phyloP scores from a whole-genome alignment of 148 eudicot species.

The Heliosperma pusillum region DNA sequence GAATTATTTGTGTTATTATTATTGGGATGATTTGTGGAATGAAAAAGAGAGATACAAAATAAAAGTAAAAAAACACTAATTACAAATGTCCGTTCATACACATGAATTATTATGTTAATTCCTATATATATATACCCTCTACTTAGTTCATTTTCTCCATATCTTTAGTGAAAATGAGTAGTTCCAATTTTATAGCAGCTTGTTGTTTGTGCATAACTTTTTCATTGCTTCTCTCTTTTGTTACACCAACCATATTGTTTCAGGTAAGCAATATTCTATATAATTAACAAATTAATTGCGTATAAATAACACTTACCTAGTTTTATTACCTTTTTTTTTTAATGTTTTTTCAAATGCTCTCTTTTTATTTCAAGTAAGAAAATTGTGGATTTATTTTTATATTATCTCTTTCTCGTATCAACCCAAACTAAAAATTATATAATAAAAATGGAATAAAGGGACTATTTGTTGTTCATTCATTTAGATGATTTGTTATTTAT shows the following conservation, averaged over 20 bases:
- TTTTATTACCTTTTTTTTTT: too few species aligned
- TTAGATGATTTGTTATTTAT: too few species aligned
- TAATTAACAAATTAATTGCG: not conserved
- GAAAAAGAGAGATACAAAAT: not conserved
- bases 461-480: too few species aligned
- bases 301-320: too few species aligned
- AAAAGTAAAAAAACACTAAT: not conserved
- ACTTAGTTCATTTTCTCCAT: not conserved
- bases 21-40: not conserved
- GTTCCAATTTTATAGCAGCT: not conserved
- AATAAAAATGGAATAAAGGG: too few species aligned
- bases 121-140: not conserved
- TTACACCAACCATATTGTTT: conserved; percentile 43
- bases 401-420: too few species aligned
- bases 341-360: too few species aligned
- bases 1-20: too few species aligned
- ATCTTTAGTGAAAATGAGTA: not conserved
- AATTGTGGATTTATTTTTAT: too few species aligned
- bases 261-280: conserved; percentile 36
- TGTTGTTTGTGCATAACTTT: not conserved
- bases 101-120: too few species aligned
- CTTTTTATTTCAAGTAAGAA: too few species aligned
- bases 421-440: too few species aligned
- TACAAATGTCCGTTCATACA: not conserved
- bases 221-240: conserved; percentile 3